A percentile compares a stretch with the other conserved stretches of the same genome.
Conservation (phyloP, 768 basidiomycete species). For the Naganishia antarctica region DNA sequence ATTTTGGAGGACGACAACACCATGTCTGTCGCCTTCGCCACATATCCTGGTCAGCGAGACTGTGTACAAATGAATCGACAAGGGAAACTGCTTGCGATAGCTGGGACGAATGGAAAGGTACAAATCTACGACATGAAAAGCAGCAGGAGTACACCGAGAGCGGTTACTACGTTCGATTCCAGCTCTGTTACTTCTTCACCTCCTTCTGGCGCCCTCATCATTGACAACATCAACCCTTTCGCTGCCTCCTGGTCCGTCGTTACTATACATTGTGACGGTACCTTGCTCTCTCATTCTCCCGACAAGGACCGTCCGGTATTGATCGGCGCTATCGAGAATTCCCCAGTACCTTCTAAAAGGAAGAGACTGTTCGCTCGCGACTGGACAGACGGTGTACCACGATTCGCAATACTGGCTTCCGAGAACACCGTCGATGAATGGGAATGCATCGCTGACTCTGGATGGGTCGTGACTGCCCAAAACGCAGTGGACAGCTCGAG, state of each 20-base stretch:
- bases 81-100: background rate
- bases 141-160: background rate
- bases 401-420: constrained; percentile 1
- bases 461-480: background rate
- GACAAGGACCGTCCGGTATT: background rate
- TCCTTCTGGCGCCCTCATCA: background rate
- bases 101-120: background rate
- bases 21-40: constrained; percentile 13
- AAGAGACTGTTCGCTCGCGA: background rate
- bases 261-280: background rate
- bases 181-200: background rate
- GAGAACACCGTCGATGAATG: constrained; percentile 1
- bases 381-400: background rate
- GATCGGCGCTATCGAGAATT: background rate
- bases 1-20: background rate
- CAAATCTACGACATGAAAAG: background rate
- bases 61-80: background rate
- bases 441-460: background rate
- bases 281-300: background rate
- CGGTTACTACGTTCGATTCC: background rate
- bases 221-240: background rate
- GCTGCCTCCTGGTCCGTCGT: background rate
- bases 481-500: background rate
- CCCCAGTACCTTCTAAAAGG: background rate
- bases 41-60: background rate